Base-by-base conservation (phyloP, 148 eudicot species). In the Chenopodium album region DNA sequence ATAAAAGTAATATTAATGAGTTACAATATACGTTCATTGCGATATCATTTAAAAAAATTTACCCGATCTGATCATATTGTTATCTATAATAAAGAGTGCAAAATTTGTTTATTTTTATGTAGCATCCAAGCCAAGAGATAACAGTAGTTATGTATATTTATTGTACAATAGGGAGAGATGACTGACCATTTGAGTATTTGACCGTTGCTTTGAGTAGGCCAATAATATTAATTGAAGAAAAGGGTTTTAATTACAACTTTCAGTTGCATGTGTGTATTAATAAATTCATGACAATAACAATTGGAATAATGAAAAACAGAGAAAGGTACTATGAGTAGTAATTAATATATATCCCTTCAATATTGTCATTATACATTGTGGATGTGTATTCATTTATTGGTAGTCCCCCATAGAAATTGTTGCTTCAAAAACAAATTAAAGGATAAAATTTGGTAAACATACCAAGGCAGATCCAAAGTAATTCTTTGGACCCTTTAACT, bases 121-220 rank as follows among this genome's bases (percentile, higher is more conserved):
- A 52, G 62, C 20, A 56, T 56, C 20, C 13, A 10, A 50, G 54
- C 44, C 0, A 48, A 9, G 32, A 3, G 50, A 1, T 48, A 50
- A 9, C 54, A 50, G 54, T 50, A 9, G 13, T 48, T 48, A 11
- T 10, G 13, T 50, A 50, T 50, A 50, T n/a, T 17, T 34, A 71
- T 26, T 68, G 31, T 47, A 20, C 2, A 37, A 76, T 20, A 8
- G 37, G 3, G 26, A 76, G 79, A 31, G 78, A 52, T 9, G 67
- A 79, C 82, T 47, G 52, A 84, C 67, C 29, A 76, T 88, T 85
- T 23, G 23, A 23, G 23, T 23, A 23, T 23, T 23, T 85, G 87
- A 88, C 84, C 84, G 87, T 88, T 79, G 54, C 64, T 76, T 69
- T 76, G 71, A 83, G 85, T 79, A 59, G 60, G 75, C 32, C 75